Percentiles rank a stretch among this genome's conserved stretches.
These are phyloP conservation scores for Psophocarpus tetragonolobus DNA, from an alignment of 306 rosid species.

Conservation along the genomic window DNA sequence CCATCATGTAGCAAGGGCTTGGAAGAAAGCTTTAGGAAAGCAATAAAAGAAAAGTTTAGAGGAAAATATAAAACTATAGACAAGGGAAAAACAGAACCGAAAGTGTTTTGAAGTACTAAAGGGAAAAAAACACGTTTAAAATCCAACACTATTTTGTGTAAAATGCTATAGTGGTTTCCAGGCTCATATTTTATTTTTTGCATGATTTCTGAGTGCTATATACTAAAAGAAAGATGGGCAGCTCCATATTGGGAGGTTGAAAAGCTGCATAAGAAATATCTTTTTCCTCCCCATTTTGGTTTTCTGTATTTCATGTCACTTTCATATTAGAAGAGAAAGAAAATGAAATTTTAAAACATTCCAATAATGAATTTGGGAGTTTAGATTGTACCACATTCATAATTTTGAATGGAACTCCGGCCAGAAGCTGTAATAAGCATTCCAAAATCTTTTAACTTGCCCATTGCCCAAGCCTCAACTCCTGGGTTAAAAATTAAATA, in stretches of 20 bases:
- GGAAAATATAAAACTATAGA: neutral
- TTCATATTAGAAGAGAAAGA: neutral
- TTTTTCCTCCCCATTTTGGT: neutral
- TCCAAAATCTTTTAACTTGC: conserved; percentile 77
- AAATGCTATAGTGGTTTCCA: conserved; percentile 14
- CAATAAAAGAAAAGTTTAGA: neutral
- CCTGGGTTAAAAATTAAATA: conserved; percentile 55
- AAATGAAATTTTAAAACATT: conserved; percentile 19
- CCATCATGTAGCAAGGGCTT: neutral
- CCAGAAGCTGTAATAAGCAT: conserved; percentile 83
- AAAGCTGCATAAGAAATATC: neutral
- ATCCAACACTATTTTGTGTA: neutral
- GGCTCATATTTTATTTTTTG: neutral
- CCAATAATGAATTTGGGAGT: conserved; percentile 18
- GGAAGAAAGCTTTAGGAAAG: conserved; percentile 21
- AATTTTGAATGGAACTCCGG: conserved; percentile 83
- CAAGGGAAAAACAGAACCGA: neutral
- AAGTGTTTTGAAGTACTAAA: neutral
- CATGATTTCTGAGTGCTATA: neutral
- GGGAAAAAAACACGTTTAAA: neutral
- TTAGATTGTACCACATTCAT: conserved; percentile 78
- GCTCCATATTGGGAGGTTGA: neutral
- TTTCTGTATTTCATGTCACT: neutral
- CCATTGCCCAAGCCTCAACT: conserved; percentile 81
- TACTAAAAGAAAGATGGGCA: neutral